These are phyloP conservation scores for Neurospora sp. DNA, from an alignment of 495 filamentous ascomycete genomes.

Conservation along the genomic window DNA sequence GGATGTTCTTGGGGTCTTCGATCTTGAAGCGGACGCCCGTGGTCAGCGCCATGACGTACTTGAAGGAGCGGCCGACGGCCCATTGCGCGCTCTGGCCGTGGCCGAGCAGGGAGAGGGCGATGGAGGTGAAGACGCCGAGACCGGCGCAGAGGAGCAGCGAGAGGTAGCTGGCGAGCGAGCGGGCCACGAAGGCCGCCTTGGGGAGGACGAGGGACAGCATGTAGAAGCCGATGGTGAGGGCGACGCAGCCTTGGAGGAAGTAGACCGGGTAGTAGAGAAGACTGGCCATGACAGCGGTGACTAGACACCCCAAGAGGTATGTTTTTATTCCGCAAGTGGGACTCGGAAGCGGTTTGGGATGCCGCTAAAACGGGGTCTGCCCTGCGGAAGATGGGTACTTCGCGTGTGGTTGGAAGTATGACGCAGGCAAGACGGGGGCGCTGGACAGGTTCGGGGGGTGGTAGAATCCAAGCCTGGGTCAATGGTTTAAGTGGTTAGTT, in stretches of 20 bases:
- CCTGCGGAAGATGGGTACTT: neutral
- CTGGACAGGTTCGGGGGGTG: neutral
- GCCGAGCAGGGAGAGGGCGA: slow-evolving; percentile 60
- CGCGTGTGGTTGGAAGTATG: neutral
- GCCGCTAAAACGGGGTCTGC: neutral
- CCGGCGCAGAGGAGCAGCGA: slow-evolving; percentile 53
- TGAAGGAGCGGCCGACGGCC: slow-evolving; percentile 72
- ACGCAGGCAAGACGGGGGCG: neutral
- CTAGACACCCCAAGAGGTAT: neutral
- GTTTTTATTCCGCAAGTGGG: neutral
- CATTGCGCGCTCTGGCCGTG: slow-evolving; percentile 73
- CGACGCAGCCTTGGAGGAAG: slow-evolving; percentile 48
- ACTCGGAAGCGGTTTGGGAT: neutral
- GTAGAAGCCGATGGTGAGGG: slow-evolving; percentile 47
- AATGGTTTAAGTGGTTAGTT: neutral
- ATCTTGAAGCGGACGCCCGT: slow-evolving; percentile 77
- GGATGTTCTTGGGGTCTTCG: slow-evolving; percentile 52
- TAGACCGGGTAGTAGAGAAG: slow-evolving; percentile 37
- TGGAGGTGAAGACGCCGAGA: slow-evolving; percentile 71
- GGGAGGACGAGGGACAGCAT: slow-evolving; percentile 45
- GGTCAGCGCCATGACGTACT: slow-evolving; percentile 62
- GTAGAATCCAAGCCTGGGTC: neutral
- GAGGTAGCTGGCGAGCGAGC: slow-evolving; percentile 61
- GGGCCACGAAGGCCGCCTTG: slow-evolving; percentile 57
- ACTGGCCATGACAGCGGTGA: slow-evolving; percentile 13